Evolutionary conservation across 2,329 filamentous ascomycete genomes (phyloP), one percentile per base, ranked within the genome.

Genomic region (Cladorrhinum sp.): DNA sequence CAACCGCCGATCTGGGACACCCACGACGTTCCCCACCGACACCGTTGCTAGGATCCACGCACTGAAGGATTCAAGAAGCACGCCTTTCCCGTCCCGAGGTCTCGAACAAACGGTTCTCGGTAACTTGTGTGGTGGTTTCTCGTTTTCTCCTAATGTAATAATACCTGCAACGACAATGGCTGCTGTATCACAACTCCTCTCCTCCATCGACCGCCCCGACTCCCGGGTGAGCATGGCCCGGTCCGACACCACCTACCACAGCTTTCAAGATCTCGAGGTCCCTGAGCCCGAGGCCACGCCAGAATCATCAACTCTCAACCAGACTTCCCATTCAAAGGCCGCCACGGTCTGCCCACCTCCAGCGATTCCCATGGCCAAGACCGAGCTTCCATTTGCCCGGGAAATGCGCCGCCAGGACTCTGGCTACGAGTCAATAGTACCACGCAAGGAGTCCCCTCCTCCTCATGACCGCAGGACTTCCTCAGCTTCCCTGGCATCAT

Each of bases 351-450:
- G 60, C 39, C 58, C 58, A 8, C 56, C 66, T 24, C 59, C 63
- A 33, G 8, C 42, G 14, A 58, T 59, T 21, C 33, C 33, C 49
- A n/a, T 20, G 26, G 46, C 10, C 26, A 50, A 51, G 72, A 24
- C 69, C n/a, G 71, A 71, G 21, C 75, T 74, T 1, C 68, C 70
- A 12, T 12, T 49, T 16, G 70, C 75, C 0, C 66, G 69, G 53
- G 75, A 74, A 59, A 84, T 85, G 75, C 77, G 78, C 55, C 78
- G 83, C 14, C 82, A 84, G 62, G 83, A 86, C 68, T 86, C 83
- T 0, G 83, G 83, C 33, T 86, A 86, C 66, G 82, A 82, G 67
- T 85, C 83, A 2, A 76, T 78, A 51, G 71, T 73, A 8, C 75
- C 78, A 14, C 33, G 54, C 1, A 74, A 73, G 8, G 71, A 71